Conservation (phyloP, 2,329 filamentous ascomycete species). For the Waltergamsia citrina region DNA sequence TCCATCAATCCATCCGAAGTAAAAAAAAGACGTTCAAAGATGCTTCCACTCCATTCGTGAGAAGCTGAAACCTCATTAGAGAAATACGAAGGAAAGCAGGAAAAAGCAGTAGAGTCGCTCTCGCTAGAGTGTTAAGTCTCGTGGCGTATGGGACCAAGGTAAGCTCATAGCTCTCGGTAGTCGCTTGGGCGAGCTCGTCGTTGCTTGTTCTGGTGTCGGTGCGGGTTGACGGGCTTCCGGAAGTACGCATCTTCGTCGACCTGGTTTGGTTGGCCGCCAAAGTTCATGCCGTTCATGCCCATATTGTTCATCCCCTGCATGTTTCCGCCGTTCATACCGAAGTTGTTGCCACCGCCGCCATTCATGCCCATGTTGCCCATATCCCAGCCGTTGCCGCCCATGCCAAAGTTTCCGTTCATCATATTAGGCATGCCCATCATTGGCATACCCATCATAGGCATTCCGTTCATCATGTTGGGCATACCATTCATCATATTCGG, state of each 20-base stretch:
- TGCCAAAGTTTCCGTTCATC: conserved; percentile 22
- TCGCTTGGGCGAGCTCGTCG: conserved; percentile 78
- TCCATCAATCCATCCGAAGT: too few species aligned
- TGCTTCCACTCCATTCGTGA: too few species aligned
- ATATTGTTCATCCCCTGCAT: conserved; percentile 10
- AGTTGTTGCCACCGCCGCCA: conserved; percentile 25
- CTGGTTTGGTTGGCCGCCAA: conserved; percentile 5
- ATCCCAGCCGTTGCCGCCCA: conserved; percentile 11
- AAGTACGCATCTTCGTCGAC: conserved; percentile 85
- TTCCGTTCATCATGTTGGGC: conserved; percentile 10
- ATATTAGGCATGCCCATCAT: conserved; percentile 15
- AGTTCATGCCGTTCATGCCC: conserved; percentile 17
- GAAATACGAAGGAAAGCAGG: too few species aligned
- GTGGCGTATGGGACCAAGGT: too few species aligned
- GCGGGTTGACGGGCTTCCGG: conserved; percentile 88
- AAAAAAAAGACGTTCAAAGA: too few species aligned
- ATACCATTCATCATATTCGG: conserved; percentile 13
- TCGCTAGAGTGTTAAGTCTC: too few species aligned
- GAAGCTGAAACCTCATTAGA: too few species aligned
- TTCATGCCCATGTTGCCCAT: conserved; percentile 30
- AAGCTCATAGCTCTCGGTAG: conserved; percentile 66
- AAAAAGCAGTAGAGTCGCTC: too few species aligned
- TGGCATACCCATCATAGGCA: conserved; percentile 20
- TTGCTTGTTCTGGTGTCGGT: conserved; percentile 76
- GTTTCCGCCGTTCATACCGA: conserved; percentile 15